A percentile compares a stretch with the other conserved stretches of the same genome.
Conservation (phyloP, 176 grass and related monocot species). For the Ananas comosus region DNA sequence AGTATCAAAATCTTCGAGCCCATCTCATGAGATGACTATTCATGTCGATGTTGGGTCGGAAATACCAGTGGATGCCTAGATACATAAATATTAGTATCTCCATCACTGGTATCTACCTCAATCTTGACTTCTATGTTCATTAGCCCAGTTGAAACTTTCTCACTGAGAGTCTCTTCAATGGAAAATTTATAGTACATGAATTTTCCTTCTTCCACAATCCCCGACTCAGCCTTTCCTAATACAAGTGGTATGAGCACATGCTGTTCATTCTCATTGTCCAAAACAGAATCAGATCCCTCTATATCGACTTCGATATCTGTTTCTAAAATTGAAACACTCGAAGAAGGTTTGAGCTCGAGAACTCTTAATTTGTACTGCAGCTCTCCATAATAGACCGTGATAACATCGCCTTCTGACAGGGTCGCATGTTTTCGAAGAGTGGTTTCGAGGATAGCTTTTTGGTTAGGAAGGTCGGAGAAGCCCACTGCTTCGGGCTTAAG, state of each 20-base stretch:
- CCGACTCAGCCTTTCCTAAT: too few relatives aligned
- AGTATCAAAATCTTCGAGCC: conserved; percentile 81
- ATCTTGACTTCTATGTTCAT: conserved; percentile 80
- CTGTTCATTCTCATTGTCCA: conserved; percentile 39
- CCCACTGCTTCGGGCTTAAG: too few relatives aligned
- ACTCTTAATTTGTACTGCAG: conserved; percentile 62
- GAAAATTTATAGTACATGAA: too few relatives aligned
- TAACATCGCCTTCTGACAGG: too few relatives aligned
- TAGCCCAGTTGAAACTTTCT: too few relatives aligned
- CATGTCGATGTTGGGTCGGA: conserved; percentile 89
- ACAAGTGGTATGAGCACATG: too few relatives aligned
- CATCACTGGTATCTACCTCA: conserved; percentile 35
- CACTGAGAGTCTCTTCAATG: too few relatives aligned
- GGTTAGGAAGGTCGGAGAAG: conserved; percentile 91
- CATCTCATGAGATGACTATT: conserved; percentile 92
- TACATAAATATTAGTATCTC: conserved; percentile 86
- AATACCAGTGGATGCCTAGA: conserved; percentile 96
- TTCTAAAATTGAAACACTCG: conserved; percentile 90
- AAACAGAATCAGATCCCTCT: conserved; percentile 48
- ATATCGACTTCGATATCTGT: conserved; percentile 95
- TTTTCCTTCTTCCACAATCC: too few relatives aligned
- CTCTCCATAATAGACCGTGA: too few relatives aligned
- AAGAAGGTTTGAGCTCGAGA: conserved; percentile 75
- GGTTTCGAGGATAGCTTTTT: conserved; percentile 90
- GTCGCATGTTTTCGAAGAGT: conserved; percentile 78